These are phyloP conservation scores for Ustilago tritici DNA, from an alignment of 1,284 basidiomycete species.

Conservation along the genomic window DNA sequence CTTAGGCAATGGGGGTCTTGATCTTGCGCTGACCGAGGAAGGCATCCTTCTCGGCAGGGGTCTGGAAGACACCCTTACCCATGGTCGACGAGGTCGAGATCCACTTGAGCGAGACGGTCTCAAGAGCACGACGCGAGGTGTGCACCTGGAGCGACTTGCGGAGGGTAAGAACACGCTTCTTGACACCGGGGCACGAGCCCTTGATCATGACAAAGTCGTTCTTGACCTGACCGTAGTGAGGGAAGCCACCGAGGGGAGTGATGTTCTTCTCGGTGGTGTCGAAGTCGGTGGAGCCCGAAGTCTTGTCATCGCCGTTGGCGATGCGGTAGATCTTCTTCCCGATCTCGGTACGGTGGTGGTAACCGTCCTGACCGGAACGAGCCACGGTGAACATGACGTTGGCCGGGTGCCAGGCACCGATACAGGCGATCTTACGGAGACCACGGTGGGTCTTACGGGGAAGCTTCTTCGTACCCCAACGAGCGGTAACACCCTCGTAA, in stretches of 20 bases:
- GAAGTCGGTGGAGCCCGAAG: conserved; percentile 85
- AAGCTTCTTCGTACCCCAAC: conserved; percentile 99
- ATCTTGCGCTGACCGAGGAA: conserved; percentile 80
- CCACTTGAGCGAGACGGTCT: conserved; percentile 98
- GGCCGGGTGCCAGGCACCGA: conserved; percentile 98
- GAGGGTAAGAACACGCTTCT: conserved; percentile 93
- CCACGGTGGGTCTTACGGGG: conserved; percentile 99
- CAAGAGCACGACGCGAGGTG: conserved; percentile 74
- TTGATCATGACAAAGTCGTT: conserved; percentile 94
- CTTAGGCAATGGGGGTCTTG: conserved; percentile 53
- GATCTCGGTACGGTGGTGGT: conserved; percentile 92
- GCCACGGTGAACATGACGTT: conserved; percentile 99
- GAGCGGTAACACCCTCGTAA: conserved; percentile 98
- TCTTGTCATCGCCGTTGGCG: conserved; percentile 82
- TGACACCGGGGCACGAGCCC: conserved; percentile 86
- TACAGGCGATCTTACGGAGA: conserved; percentile 96
- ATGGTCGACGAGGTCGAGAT: conserved; percentile 95
- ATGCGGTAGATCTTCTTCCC: conserved; percentile 98
- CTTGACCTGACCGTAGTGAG: conserved; percentile 97
- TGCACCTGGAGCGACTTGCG: conserved; percentile 69
- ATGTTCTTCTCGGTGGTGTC: conserved; percentile 79
- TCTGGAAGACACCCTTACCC: conserved; percentile 94
- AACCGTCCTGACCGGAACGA: conserved; percentile 98
- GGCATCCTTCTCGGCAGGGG: conserved; percentile 90
- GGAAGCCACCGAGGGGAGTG: conserved; percentile 99